Evolutionary conservation across 495 filamentous ascomycete species (phyloP), one percentile per base, ranked within the genome.

Genomic region (Aspergillus panamensis): DNA sequence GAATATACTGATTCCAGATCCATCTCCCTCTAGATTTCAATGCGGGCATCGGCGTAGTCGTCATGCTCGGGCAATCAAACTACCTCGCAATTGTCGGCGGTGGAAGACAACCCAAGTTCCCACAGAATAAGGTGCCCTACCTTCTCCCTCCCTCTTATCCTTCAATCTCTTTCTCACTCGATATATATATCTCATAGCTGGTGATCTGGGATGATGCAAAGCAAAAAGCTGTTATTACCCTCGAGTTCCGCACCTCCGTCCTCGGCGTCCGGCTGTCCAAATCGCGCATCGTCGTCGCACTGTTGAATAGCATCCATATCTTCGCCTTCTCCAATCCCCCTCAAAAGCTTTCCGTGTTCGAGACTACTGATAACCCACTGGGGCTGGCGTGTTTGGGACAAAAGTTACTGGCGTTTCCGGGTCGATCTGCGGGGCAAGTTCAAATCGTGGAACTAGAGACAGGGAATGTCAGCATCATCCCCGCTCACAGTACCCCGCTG

Each of bases 161-260:
- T 2, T 25, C 17, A 25, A 17, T n/a, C 33, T 53, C 49, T 51
- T 44, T 43, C 42, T 61, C n/a, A 56, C 51, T 9, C 51, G 60
- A 57, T 13, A 12, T 21, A 2, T 32, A 57, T 13, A 12, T 21
- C 25, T 32, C 21, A 21, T 40, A 90, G 88, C 78, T 92, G 58
- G 82, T 96, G 29, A 88, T 97, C 57, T 98, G 93, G 94, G 92
- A 97, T 68, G 91, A 96, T 62, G 80, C 78, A 21, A 91, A 89
- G 61, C 84, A 88, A 60, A 89, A 89, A 64, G 80, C 83, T 6
- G 87, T 83, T 25, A 82, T 92, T 44, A 84, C 84, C 0, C 80
- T 95, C 43, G 87, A 90, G 53, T 88, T 91, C 63, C 82, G 83
- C 48, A 84, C 86, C n/a, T 81, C 82, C 14, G 85, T 96, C 43